Evolutionary conservation across 1,139 yeast genomes (phyloP).

Genomic region (Candida mesenterica): DNA sequence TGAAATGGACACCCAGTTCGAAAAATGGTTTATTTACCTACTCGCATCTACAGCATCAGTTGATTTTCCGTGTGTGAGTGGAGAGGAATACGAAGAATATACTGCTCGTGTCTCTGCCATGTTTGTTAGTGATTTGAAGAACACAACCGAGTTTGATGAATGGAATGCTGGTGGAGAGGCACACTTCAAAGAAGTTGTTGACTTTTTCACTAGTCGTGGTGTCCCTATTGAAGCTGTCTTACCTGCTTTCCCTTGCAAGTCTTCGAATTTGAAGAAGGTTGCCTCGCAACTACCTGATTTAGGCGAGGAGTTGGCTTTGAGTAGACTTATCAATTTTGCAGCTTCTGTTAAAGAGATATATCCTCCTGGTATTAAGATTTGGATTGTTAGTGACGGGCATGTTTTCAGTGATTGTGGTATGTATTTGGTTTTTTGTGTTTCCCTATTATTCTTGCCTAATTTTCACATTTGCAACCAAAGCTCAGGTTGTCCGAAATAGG

Average conservation of each 20-base stretch:
- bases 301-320: slow-evolving; percentile 41
- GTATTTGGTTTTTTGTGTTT: slow-evolving; percentile 9
- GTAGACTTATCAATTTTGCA: slow-evolving; percentile 33
- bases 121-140: slow-evolving; percentile 47
- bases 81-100: slow-evolving; percentile 2
- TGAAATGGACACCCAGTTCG: slow-evolving; percentile 24
- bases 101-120: slow-evolving; percentile 23
- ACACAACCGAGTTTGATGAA: slow-evolving; percentile 45
- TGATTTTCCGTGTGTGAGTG: slow-evolving; percentile 7
- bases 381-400: slow-evolving; percentile 65
- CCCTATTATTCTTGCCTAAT: neutral
- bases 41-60: slow-evolving; percentile 21
- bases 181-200: slow-evolving; percentile 39
- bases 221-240: slow-evolving; percentile 53
- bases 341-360: slow-evolving; percentile 37
- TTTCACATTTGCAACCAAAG: neutral
- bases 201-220: slow-evolving; percentile 48
- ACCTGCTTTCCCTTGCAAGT: slow-evolving; percentile 67
- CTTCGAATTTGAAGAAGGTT: slow-evolving; percentile 56
- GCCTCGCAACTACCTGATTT: slow-evolving; percentile 49
- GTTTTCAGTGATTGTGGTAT: slow-evolving; percentile 63
- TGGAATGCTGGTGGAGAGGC: slow-evolving; percentile 49
- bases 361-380: slow-evolving; percentile 54
- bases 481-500: neutral
- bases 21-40: slow-evolving; percentile 34